Conservation (phyloP, 176 grass and related monocot genomes). For the Oryza glumipatula region DNA sequence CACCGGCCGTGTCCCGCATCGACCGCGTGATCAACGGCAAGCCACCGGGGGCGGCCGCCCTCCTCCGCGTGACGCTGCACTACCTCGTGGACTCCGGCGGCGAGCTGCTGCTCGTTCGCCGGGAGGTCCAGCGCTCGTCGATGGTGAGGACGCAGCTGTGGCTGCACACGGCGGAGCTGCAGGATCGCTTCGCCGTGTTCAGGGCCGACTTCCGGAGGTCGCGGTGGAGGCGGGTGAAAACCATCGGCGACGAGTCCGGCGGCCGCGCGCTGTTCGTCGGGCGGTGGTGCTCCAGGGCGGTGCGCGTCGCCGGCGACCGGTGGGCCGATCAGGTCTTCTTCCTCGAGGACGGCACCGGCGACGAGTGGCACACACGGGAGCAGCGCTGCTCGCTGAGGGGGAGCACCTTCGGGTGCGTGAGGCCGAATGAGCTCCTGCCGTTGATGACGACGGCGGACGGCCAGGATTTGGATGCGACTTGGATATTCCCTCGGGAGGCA, state of each 20-base stretch:
- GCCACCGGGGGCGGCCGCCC: not conserved
- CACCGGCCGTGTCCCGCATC: not conserved
- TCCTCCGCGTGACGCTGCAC: too few relatives aligned
- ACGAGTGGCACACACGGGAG: not conserved
- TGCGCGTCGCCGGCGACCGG: not conserved
- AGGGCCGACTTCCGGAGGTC: not conserved
- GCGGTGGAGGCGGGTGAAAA: not conserved
- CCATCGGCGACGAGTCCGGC: not conserved
- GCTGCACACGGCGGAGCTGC: not conserved
- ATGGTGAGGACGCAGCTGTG: too few relatives aligned
- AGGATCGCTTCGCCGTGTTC: slow-evolving; percentile 19
- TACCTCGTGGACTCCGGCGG: too few relatives aligned
- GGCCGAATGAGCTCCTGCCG: not conserved
- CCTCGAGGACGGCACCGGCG: not conserved
- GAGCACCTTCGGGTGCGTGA: not conserved
- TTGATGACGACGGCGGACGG: not conserved
- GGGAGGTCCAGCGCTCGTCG: too few relatives aligned
- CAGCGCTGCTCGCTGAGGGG: too few relatives aligned
- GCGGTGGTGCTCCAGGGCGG: slow-evolving; percentile 17
- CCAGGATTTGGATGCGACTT: not conserved
- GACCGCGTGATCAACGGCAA: not conserved
- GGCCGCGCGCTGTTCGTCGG: slow-evolving; percentile 3
- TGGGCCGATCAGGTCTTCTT: not conserved
- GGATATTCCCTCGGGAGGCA: not conserved
- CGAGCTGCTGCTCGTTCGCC: too few relatives aligned